Base-by-base conservation (phyloP, 192 early-diverging fungal species). In the Backusella macrospora region DNA sequence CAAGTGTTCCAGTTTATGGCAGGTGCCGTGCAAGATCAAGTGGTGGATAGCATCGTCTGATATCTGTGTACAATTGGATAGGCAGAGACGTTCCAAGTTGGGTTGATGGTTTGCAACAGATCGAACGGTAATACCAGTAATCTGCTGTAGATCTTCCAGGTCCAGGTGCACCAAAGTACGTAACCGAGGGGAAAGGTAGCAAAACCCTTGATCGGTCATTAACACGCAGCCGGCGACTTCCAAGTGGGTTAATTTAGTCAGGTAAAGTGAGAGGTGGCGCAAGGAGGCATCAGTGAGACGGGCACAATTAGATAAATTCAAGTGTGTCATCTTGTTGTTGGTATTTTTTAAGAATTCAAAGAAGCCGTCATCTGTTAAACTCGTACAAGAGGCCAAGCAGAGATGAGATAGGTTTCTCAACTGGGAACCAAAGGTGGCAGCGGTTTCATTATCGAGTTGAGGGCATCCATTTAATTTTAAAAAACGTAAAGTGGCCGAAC, bases 381-480 rank as follows among this genome's bases (percentile, higher is more conserved):
- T 80, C 4, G 48, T 74, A 52, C 86, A 87, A 7, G 77, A 74
- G 13, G 81, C 80, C 63, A 87, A 37, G 40, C 80, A 82, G 0
- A 87, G 73, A 18, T 85, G 82, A 29, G 68, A 71, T 8, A 87
- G 74, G 18, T 79, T 78, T 1, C 76, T 78, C n/a, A 85, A 38
- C 23, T 81, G 72, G 45, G 74, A 65, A 12, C 79, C 85, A 59
- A 59, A 59, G 26, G 72, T 46, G 0, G 75, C 65, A 62, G 83
- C 78, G 16, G 80, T 83, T 8, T 63, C 68, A 1, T 83, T 79
- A 62, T 87, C 83, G 47, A 87, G 48, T 7, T 71, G 72, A 2
- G 76, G 13, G 52, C 86, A 87, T 0, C 86, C 86, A 13, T 84
- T 82, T 6, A 85, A 34, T 65, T 82, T 83, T 13, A 87, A 42